Percentiles rank a stretch among this genome's conserved stretches.
Evolutionary conservation across 805 yeast genomes (phyloP).

Genomic region (Suhomyces sp.): DNA sequence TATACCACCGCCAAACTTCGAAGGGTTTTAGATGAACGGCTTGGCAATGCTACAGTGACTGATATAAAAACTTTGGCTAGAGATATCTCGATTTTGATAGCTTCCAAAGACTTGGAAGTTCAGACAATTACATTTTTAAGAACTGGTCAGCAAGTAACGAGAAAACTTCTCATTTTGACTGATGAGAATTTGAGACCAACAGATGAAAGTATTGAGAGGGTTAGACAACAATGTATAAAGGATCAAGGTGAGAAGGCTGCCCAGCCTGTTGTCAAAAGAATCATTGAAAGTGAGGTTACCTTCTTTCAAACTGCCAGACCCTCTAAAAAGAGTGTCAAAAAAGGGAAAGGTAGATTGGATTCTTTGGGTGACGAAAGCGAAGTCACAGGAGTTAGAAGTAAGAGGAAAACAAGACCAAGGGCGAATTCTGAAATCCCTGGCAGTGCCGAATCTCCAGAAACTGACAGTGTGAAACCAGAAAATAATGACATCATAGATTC

Average conservation of each 20-base stretch:
- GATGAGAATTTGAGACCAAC: slow-evolving; percentile 30
- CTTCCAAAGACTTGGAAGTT: slow-evolving; percentile 20
- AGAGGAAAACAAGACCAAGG: slow-evolving; percentile 2
- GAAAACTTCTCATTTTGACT: slow-evolving; percentile 32
- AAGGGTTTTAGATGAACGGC: slow-evolving; percentile 29
- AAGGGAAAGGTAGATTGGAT: slow-evolving; percentile 22
- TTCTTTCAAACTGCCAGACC: slow-evolving; percentile 13
- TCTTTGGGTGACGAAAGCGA: slow-evolving; percentile 14
- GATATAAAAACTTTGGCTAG: slow-evolving; percentile 41
- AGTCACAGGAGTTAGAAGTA: slow-evolving; percentile 5
- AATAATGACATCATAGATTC: slow-evolving; percentile 2
- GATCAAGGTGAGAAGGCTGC: slow-evolving; percentile 22
- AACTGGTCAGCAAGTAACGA: slow-evolving; percentile 27
- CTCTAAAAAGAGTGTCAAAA: slow-evolving; percentile 6
- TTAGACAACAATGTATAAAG: slow-evolving; percentile 23
- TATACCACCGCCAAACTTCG: slow-evolving; percentile 34
- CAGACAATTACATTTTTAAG: slow-evolving; percentile 23
- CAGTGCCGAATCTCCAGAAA: not conserved
- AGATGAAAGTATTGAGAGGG: slow-evolving; percentile 25
- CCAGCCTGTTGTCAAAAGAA: slow-evolving; percentile 16
- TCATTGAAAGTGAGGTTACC: slow-evolving; percentile 30
- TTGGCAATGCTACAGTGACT: slow-evolving; percentile 29
- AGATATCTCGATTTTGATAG: slow-evolving; percentile 32
- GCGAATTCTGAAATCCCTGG: not conserved
- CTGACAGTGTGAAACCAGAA: not conserved